Conservation (phyloP, 2,329 filamentous ascomycete species). For the Monosporascus sp. region DNA sequence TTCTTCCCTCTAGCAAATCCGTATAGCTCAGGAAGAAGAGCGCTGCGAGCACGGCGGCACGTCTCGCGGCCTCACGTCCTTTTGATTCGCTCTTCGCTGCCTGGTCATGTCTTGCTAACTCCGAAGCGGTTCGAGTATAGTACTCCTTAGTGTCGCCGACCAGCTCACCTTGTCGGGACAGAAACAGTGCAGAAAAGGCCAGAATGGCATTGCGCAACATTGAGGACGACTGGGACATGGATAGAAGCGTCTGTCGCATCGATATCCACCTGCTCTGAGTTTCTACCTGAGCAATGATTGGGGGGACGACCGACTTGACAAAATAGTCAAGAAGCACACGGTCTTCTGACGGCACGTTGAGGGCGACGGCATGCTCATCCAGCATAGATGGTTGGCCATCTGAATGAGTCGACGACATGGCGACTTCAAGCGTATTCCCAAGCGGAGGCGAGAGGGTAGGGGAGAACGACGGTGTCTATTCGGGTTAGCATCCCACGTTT, state of each 20-base stretch:
- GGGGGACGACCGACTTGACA: constrained; percentile 42
- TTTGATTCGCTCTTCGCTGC: constrained; percentile 19
- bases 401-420: constrained; percentile 6
- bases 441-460: constrained; percentile 2
- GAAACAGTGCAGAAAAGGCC: constrained; percentile 45
- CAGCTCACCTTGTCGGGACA: constrained; percentile 30
- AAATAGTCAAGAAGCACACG: constrained; percentile 43
- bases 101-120: constrained; percentile 23
- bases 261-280: constrained; percentile 46
- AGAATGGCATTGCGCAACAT: constrained; percentile 45
- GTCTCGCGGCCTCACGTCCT: constrained; percentile 2
- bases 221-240: constrained; percentile 40
- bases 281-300: constrained; percentile 48
- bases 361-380: constrained; percentile 16
- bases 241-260: constrained; percentile 42
- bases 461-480: constrained; percentile 4
- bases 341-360: constrained; percentile 24
- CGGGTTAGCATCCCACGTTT: constrained; percentile 1
- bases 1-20: constrained; percentile 40
- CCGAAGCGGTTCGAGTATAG: constrained; percentile 32
- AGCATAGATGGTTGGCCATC: constrained; percentile 3
- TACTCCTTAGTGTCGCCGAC: constrained; percentile 30
- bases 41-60: constrained; percentile 37
- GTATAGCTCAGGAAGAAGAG: constrained; percentile 52
- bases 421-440: constrained; percentile 2